Base-by-base conservation (phyloP, 2,329 filamentous ascomycete species). In the Phaeosphaeria sp. region DNA sequence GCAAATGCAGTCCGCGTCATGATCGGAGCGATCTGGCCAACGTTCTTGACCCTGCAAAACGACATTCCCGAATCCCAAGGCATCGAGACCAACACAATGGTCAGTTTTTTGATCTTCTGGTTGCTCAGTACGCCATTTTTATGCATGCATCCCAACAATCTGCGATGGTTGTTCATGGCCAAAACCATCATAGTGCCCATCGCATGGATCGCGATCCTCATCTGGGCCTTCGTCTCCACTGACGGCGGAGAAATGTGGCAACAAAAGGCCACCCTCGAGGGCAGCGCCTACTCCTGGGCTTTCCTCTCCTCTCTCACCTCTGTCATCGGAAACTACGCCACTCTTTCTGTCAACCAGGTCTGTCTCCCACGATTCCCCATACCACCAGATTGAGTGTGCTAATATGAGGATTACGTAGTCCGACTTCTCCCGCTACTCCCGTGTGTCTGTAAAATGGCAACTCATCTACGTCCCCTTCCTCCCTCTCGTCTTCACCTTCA, bases 141-240 rank as follows among this genome's bases (percentile, higher is more conserved):
- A 9, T 74, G 85, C 54, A 85, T 88, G 60, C 84, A 84, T 30
- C 83, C 83, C 1, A 83, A 83, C 52, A 81, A 79, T 50, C 77
- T 88, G 17, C 77, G 82, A 47, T 85, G 79, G 67, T 67, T 87
- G 42, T 86, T 87, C 64, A 78, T 83, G 72, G 78, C 73, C 1
- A 78, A 81, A 60, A 68, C 75, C 20, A 70, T 79, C 11, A 76
- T 82, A 56, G 77, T 87, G 11, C 87, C 86, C 1, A 76, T 85
- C n/a, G 82, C 84, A 1, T 87, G 85, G 68, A 80, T 89, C 56
- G 85, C 84, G 1, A 87, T 87, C 21, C 79, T 90, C 66, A 84
- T 87, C 46, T 90, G 87, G 87, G 83, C 83, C 3, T 82, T 89
- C 58, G 81, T 83, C 1, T 77, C 80, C 4, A 84, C 85, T 50